Conservation (phyloP, 768 basidiomycete genomes). For the Boletus rufocinnamomeus region DNA sequence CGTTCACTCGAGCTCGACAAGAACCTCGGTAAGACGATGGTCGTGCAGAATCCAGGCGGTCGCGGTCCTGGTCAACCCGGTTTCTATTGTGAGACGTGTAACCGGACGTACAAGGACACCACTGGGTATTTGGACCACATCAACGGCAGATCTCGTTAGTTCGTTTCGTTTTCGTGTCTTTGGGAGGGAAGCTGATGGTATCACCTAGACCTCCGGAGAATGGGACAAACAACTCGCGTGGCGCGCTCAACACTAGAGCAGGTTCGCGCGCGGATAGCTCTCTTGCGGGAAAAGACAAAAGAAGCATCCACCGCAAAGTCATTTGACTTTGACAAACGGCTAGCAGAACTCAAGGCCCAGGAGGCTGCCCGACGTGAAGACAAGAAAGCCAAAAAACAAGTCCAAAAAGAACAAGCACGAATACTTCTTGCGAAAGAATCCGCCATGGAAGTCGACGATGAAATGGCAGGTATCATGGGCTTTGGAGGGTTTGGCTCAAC, state of each 20-base stretch:
- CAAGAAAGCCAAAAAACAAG: conserved; percentile 80
- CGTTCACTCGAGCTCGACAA: conserved; percentile 86
- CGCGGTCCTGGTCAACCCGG: conserved; percentile 90
- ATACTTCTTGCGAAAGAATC: conserved; percentile 60
- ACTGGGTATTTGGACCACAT: conserved; percentile 95
- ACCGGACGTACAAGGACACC: conserved; percentile 90
- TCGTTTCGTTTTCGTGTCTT: not conserved
- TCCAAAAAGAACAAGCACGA: conserved; percentile 70
- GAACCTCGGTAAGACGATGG: conserved; percentile 93
- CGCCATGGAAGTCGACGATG: conserved; percentile 50
- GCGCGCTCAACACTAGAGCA: conserved; percentile 90
- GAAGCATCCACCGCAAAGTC: conserved; percentile 81
- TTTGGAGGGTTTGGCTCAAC: conserved; percentile 87
- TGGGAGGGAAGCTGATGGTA: not conserved
- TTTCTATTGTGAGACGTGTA: conserved; percentile 92
- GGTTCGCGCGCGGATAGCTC: conserved; percentile 88
- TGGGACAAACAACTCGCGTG: conserved; percentile 96
- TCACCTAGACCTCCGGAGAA: conserved; percentile 72
- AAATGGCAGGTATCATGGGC: conserved; percentile 86
- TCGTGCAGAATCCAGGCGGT: conserved; percentile 82
- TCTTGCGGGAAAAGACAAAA: conserved; percentile 83
- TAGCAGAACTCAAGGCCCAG: conserved; percentile 77
- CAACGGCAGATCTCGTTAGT: conserved; percentile 90
- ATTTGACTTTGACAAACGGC: conserved; percentile 92
- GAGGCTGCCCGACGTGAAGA: conserved; percentile 67